These are phyloP conservation scores for Solanum appendiculatum DNA, from an alignment of 257 asterid genomes.

Conservation along the genomic window DNA sequence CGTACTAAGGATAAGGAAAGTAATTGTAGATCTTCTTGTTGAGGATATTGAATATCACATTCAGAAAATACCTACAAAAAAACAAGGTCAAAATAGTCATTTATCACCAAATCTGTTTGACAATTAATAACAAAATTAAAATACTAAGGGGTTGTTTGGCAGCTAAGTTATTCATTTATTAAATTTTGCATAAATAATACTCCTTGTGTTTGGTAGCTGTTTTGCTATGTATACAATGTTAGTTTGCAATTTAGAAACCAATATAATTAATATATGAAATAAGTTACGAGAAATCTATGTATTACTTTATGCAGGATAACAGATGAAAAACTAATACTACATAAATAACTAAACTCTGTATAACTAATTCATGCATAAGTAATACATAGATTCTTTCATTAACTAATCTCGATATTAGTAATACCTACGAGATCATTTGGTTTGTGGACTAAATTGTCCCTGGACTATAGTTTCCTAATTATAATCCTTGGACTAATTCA, in stretches of 20 bases:
- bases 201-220: neutral
- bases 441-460: no score
- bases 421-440: no score
- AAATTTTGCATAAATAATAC: neutral
- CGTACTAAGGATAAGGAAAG: conserved; percentile 97
- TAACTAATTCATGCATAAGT: no score
- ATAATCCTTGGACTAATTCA: no score
- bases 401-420: neutral
- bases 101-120: neutral
- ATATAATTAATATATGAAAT: no score
- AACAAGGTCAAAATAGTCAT: conserved; percentile 8
- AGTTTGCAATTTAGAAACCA: neutral
- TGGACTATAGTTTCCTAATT: no score
- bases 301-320: no score
- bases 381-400: neutral
- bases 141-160: neutral
- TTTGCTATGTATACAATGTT: neutral
- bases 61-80: conserved; percentile 59
- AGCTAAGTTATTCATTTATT: neutral
- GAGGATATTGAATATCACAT: conserved; percentile 90
- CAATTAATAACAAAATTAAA: neutral
- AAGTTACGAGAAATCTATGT: neutral
- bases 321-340: no score
- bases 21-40: conserved; percentile 98
- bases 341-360: no score